Conservation (phyloP, 2,329 filamentous ascomycete genomes). For the Sclerotinia glacialis region DNA sequence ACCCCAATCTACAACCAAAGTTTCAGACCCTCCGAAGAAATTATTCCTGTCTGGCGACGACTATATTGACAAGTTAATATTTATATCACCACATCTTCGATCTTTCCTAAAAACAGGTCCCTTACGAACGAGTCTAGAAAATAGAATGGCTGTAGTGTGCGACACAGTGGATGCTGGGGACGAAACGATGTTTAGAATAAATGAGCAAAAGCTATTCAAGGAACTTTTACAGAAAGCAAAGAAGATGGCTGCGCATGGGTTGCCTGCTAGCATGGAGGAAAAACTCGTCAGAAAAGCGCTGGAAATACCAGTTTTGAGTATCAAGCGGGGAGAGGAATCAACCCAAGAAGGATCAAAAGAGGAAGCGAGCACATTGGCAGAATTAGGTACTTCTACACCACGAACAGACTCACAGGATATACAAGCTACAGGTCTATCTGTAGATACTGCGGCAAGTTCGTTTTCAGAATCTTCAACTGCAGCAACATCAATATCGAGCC, state of each 20-base stretch:
- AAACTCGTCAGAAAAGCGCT: slow-evolving; percentile 74
- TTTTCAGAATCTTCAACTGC: slow-evolving; percentile 42
- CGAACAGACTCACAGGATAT: slow-evolving; percentile 39
- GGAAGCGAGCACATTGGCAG: slow-evolving; percentile 25
- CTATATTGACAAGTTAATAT: slow-evolving; percentile 62
- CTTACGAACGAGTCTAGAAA: slow-evolving; percentile 53
- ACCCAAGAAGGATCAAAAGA: slow-evolving; percentile 36
- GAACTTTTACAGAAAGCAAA: slow-evolving; percentile 70
- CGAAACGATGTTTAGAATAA: slow-evolving; percentile 82
- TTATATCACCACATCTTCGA: slow-evolving; percentile 55
- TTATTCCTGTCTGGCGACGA: slow-evolving; percentile 70
- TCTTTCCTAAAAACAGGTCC: slow-evolving; percentile 51
- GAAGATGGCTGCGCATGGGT: slow-evolving; percentile 58
- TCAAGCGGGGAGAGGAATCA: slow-evolving; percentile 56
- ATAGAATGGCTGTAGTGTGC: slow-evolving; percentile 68
- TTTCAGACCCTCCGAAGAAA: slow-evolving; percentile 52
- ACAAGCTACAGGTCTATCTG: slow-evolving; percentile 36
- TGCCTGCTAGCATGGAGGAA: slow-evolving; percentile 82
- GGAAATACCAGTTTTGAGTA: slow-evolving; percentile 69
- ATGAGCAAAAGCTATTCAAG: slow-evolving; percentile 63
- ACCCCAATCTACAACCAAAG: slow-evolving; percentile 44
- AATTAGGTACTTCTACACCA: slow-evolving; percentile 37
- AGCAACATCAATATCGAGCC: slow-evolving; percentile 40
- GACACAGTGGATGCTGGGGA: slow-evolving; percentile 80
- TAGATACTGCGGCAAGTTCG: slow-evolving; percentile 41